A percentile compares a stretch with the other conserved stretches of the same genome.
phyloP scores from a whole-genome alignment of 192 early-diverging fungal genomes.

The Pilaira anomala region DNA sequence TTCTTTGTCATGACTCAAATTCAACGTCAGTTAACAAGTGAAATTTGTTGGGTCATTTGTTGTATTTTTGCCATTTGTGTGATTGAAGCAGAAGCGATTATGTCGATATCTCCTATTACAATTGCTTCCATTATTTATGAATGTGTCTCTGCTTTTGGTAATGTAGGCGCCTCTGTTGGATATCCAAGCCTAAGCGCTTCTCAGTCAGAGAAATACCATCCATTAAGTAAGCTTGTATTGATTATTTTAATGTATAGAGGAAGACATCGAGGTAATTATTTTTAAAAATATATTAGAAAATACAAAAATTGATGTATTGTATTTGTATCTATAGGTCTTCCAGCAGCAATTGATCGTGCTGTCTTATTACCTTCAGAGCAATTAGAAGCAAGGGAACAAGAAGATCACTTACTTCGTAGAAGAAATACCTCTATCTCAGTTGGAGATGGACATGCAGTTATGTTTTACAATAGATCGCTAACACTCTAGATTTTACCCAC shows the following conservation, averaged over 20 bases:
- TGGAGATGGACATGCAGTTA: not conserved
- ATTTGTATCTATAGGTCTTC: slow-evolving; percentile 19
- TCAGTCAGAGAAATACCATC: slow-evolving; percentile 23
- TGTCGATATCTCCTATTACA: slow-evolving; percentile 26
- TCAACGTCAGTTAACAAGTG: slow-evolving; percentile 37
- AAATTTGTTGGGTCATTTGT: slow-evolving; percentile 33
- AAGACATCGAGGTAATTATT: slow-evolving; percentile 37
- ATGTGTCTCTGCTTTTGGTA: slow-evolving; percentile 38
- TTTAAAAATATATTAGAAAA: not conserved
- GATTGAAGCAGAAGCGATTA: slow-evolving; percentile 25
- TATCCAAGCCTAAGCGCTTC: slow-evolving; percentile 26
- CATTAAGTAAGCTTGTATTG: slow-evolving; percentile 33
- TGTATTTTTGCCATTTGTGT: slow-evolving; percentile 31
- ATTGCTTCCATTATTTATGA: slow-evolving; percentile 32
- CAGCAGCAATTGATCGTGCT: slow-evolving; percentile 37
- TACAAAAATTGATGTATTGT: not conserved
- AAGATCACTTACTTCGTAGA: slow-evolving; percentile 16
- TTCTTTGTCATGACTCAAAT: slow-evolving; percentile 39
- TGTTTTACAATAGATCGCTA: slow-evolving; percentile 19
- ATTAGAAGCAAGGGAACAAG: slow-evolving; percentile 23
- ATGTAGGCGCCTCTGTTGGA: slow-evolving; percentile 30
- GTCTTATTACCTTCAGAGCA: slow-evolving; percentile 35
- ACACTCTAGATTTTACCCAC: slow-evolving; percentile 14
- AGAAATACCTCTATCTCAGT: slow-evolving; percentile 19
- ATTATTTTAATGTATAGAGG: slow-evolving; percentile 34